A percentile compares a stretch with the other conserved stretches of the same genome.
phyloP scores from a whole-genome alignment of 2,329 filamentous ascomycete genomes.

The Ophiobolus disseminans region DNA sequence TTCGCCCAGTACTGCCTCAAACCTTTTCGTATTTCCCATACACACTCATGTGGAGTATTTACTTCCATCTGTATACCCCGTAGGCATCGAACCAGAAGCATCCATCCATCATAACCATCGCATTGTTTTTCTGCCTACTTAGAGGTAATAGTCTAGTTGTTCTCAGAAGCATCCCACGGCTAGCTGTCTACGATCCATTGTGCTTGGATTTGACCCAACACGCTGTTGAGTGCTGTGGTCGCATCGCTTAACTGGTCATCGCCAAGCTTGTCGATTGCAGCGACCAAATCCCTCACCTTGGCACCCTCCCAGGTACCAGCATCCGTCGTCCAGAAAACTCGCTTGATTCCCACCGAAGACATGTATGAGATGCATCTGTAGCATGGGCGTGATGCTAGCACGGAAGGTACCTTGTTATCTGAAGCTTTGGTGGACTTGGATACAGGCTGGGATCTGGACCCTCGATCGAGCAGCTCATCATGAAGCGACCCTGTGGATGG shows the following conservation, averaged over 20 bases:
- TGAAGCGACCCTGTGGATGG: constrained; percentile 51
- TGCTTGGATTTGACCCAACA: too few relatives aligned
- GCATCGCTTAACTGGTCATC: constrained; percentile 23
- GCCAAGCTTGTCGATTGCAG: constrained; percentile 50
- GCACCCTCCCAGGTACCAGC: constrained; percentile 59
- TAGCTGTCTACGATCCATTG: too few relatives aligned
- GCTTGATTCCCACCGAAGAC: constrained; percentile 60
- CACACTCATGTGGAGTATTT: too few relatives aligned
- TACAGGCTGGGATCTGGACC: neutral
- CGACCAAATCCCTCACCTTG: constrained; percentile 59
- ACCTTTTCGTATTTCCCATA: too few relatives aligned
- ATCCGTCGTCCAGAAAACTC: constrained; percentile 61
- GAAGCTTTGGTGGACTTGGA: neutral
- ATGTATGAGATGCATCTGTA: constrained; percentile 62
- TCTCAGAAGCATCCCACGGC: too few relatives aligned
- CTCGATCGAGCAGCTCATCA: constrained; percentile 52
- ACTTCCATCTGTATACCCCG: too few relatives aligned
- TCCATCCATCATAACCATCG: too few relatives aligned
- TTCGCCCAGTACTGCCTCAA: too few relatives aligned
- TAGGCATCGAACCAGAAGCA: too few relatives aligned
- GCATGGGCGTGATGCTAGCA: constrained; percentile 57
- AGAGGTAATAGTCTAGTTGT: too few relatives aligned
- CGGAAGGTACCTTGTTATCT: constrained; percentile 21
- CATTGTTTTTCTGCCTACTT: too few relatives aligned
- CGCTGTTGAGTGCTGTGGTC: constrained; percentile 26